A percentile compares a stretch with the other conserved stretches of the same genome.
These are phyloP conservation scores for Fraxinus nigra DNA, from an alignment of 305 asterid species.

Conservation along the genomic window DNA sequence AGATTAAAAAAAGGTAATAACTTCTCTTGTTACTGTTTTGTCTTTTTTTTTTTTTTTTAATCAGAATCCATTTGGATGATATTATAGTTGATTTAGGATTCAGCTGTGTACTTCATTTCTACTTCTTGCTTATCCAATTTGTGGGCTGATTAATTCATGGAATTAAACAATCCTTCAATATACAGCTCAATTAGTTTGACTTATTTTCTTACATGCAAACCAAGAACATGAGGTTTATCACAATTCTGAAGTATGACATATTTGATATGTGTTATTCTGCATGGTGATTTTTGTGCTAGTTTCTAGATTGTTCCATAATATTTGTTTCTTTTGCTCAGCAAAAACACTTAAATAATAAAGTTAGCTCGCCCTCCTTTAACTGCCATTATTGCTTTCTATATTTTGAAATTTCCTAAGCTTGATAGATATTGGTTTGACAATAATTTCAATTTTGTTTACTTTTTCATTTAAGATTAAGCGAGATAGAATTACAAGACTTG, in stretches of 20 bases:
- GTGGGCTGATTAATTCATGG: neutral
- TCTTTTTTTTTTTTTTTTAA: neutral
- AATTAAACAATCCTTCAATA: neutral
- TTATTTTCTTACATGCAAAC: neutral
- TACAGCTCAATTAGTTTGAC: neutral
- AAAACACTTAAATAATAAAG: constrained; percentile 1
- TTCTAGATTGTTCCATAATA: neutral
- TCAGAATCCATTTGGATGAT: neutral
- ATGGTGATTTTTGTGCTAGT: neutral
- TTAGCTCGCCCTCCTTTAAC: neutral
- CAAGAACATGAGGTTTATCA: neutral
- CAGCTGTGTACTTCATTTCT: neutral
- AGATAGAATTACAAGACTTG: constrained; percentile 83
- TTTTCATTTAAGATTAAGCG: constrained; percentile 61
- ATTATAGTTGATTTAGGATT: neutral
- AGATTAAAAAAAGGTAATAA: neutral
- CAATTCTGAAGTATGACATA: neutral
- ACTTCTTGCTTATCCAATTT: neutral
- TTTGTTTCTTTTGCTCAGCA: neutral
- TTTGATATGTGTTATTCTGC: neutral
- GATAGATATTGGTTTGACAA: constrained; percentile 8
- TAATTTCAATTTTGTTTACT: constrained; percentile 5
- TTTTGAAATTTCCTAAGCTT: neutral
- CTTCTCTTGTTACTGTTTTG: neutral
- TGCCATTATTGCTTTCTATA: neutral